These are phyloP conservation scores for Rhizoclosmatium hyalinum DNA, from an alignment of 371 early-diverging fungal species.

Conservation along the genomic window DNA sequence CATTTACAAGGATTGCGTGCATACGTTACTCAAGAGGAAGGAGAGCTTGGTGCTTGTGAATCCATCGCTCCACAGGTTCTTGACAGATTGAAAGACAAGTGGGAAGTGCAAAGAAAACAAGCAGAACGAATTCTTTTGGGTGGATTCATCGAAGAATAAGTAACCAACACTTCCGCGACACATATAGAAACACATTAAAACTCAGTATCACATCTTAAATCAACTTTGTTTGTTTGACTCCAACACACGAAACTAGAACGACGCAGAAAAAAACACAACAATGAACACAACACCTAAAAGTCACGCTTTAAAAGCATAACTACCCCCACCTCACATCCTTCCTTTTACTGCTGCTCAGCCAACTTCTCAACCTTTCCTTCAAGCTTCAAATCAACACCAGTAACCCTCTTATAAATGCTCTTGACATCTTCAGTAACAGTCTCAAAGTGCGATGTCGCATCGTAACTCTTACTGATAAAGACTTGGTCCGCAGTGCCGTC, in stretches of 20 bases:
- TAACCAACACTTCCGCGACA: no score
- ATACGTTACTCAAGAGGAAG: not conserved
- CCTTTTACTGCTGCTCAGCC: conserved; percentile 44
- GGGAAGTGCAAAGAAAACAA: not conserved
- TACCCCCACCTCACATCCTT: not conserved
- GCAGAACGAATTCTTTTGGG: not conserved
- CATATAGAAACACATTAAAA: not conserved
- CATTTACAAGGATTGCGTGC: conserved; percentile 4
- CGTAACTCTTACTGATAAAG: conserved; percentile 93
- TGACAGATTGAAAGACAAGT: not conserved
- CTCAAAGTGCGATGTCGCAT: conserved; percentile 99
- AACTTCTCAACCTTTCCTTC: conserved; percentile 62
- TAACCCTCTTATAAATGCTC: conserved; percentile 88
- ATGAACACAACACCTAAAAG: not conserved
- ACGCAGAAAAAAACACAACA: not conserved
- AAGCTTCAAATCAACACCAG: conserved; percentile 81
- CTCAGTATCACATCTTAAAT: not conserved
- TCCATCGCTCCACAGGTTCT: conserved; percentile 14
- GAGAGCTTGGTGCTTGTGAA: not conserved
- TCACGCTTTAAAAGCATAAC: not conserved
- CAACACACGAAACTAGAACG: not conserved
- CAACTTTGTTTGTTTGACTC: not conserved
- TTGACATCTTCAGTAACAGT: conserved; percentile 96
- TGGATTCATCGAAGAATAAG: no score
- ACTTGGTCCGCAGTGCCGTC: conserved; percentile 86